Evolutionary conservation across 75 land plant species (phyloP).

Genomic region (Picea glauca): DNA sequence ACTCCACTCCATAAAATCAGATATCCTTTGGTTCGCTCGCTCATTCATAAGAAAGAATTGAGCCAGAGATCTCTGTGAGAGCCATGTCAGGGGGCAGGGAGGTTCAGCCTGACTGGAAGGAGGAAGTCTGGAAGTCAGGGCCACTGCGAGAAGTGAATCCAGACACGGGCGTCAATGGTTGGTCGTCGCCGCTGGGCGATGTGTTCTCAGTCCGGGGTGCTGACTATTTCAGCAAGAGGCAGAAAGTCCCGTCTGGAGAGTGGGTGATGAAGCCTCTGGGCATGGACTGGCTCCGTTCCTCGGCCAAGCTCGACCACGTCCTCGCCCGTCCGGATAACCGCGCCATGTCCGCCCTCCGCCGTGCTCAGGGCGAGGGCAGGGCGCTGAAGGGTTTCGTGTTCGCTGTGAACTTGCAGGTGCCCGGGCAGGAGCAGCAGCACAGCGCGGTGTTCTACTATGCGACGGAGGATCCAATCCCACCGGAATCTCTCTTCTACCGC

Average conservation of each 20-base stretch:
- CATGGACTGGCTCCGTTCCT: constrained; percentile 85
- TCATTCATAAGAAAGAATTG: too few species aligned
- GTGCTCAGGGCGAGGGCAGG: constrained; percentile 1
- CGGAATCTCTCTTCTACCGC: constrained; percentile 31
- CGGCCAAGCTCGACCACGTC: constrained; percentile 59
- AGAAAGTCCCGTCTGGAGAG: constrained; percentile 26
- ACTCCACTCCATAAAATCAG: too few species aligned
- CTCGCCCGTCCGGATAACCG: constrained; percentile 76
- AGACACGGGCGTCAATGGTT: constrained; percentile 37
- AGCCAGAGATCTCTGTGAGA: too few species aligned
- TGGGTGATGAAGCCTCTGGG: constrained; percentile 35
- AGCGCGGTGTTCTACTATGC: constrained; percentile 48
- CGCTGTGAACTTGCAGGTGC: constrained; percentile 46
- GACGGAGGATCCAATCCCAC: constrained; percentile 30
- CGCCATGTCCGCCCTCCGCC: constrained; percentile 43
- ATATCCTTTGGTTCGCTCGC: too few species aligned
- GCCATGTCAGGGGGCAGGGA: too few species aligned
- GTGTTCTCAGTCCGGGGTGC: constrained; percentile 26
- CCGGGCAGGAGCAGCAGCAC: constrained; percentile 34
- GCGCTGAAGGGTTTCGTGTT: constrained; percentile 26
- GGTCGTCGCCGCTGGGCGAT: constrained; percentile 33
- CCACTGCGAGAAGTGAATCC: constrained; percentile 25
- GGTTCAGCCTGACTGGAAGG: constrained; percentile 28
- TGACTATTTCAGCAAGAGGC: constrained; percentile 25
- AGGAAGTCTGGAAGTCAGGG: constrained; percentile 22